Evolutionary conservation across 2,329 filamentous ascomycete species (phyloP).

Genomic region (Alternaria angustiovoidea): DNA sequence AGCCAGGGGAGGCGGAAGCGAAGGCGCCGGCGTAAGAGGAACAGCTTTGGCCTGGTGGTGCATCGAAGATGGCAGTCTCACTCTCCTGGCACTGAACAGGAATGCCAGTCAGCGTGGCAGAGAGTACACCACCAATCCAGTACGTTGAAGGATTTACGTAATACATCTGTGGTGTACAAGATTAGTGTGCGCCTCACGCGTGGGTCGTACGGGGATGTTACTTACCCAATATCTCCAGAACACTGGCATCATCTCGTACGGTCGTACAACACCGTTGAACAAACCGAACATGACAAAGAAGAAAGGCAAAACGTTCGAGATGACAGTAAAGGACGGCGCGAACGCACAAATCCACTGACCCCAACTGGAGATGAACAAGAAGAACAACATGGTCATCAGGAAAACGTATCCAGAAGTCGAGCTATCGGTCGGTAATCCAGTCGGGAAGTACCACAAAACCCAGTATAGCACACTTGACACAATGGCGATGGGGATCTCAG

Average conservation of each 20-base stretch:
- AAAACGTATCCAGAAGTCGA: conserved; percentile 76
- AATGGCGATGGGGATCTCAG: conserved; percentile 75
- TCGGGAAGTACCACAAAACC: conserved; percentile 78
- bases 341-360: conserved; percentile 88
- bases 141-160: conserved; percentile 65
- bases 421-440: conserved; percentile 72
- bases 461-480: conserved; percentile 73
- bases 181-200: neutral
- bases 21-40: conserved; percentile 69
- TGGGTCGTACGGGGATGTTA: neutral
- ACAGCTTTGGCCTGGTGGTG: conserved; percentile 72
- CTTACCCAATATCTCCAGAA: conserved; percentile 74
- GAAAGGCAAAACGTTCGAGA: conserved; percentile 76
- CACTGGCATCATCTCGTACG: conserved; percentile 69
- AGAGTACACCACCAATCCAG: conserved; percentile 75
- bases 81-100: conserved; percentile 54
- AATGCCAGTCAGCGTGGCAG: conserved; percentile 65
- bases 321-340: conserved; percentile 79
- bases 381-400: conserved; percentile 80
- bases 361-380: conserved; percentile 77
- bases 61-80: conserved; percentile 72
- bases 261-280: conserved; percentile 80
- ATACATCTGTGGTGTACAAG: neutral
- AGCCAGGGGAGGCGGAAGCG: conserved; percentile 63
- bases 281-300: conserved; percentile 80